Base-by-base conservation (phyloP, 768 basidiomycete species). In the Collybia sordida region DNA sequence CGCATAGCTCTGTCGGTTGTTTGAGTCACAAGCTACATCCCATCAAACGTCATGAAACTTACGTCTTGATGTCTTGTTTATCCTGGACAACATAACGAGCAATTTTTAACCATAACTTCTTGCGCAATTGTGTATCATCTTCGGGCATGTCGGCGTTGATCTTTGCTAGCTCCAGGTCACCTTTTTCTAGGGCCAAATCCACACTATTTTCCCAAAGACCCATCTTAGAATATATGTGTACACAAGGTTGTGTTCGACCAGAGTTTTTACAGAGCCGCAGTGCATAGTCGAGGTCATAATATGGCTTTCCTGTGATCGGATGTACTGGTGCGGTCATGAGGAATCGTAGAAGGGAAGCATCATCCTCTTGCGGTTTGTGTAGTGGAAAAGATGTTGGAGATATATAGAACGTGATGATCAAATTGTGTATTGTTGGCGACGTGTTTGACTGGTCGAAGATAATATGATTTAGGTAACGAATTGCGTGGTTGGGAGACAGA, bases 31-130 rank as follows among this genome's bases (percentile, higher is more conserved):
- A n/a, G 52, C 45, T 15, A 36, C 23, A 40, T 12, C 46, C 31
- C 25, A 44, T 35, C 9, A 42, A 24, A 48, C 24, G 4, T 2
- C 27, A 24, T 18, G 31, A 31, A 22, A 80, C 94, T 57, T 68
- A 97, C 97, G 92, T 85, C 75, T 97, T 96, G 68, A 99, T 96
- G 57, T 98, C 97, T 63, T 94, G 88, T 76, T 97, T 92, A 70
- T 98, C 93, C 62, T 96, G 93, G 12, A 99, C 95, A 37, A 98
- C 95, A 69, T 95, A 95, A 55, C 88, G 89, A n/a, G 97, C 97
- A 58, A 98, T 93, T 74, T 98, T 98, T 46, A 99, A 73, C 97
- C 97, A 99, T 45, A 99, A 73, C 67, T 93, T 94, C 75, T 96
- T 98, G 53, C 91, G 73, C 54, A 98, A 63, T 27, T 81, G 80